phyloP scores from a whole-genome alignment of 1,284 basidiomycete genomes.

The Microbotryum lychnidis-dioicae region DNA sequence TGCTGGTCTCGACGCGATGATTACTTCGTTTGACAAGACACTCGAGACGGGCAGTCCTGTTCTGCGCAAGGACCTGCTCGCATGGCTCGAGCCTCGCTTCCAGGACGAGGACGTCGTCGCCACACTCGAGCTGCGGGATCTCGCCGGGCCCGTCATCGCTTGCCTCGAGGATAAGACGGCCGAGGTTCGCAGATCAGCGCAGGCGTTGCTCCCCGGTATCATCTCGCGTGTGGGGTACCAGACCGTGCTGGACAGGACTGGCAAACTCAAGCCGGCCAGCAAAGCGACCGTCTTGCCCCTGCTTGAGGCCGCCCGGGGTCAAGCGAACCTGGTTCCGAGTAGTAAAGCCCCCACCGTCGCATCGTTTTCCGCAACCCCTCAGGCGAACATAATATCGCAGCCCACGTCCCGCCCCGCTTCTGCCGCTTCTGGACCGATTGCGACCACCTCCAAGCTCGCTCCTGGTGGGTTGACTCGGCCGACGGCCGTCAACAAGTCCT shows the following conservation, averaged over 20 bases:
- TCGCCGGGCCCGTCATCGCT: constrained; percentile 62
- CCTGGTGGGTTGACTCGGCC: constrained; percentile 14
- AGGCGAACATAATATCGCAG: not conserved
- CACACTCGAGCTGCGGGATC: constrained; percentile 62
- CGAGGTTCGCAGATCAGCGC: constrained; percentile 87
- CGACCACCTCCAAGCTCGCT: constrained; percentile 47
- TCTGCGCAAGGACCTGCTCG: constrained; percentile 72
- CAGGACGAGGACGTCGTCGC: constrained; percentile 50
- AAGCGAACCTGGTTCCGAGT: constrained; percentile 12
- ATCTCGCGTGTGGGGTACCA: constrained; percentile 74
- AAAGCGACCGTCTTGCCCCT: constrained; percentile 74
- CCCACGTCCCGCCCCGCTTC: constrained; percentile 1
- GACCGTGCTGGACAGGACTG: constrained; percentile 76
- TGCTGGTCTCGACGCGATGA: constrained; percentile 73
- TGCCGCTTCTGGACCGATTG: constrained; percentile 28
- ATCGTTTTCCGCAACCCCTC: not conserved
- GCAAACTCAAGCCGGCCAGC: constrained; percentile 83
- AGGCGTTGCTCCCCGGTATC: constrained; percentile 68
- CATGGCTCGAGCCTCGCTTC: constrained; percentile 77
- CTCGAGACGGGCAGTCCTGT: constrained; percentile 83
- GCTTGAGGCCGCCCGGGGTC: constrained; percentile 56
- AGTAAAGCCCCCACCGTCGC: no score
- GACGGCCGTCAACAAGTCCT: constrained; percentile 6
- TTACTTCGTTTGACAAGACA: constrained; percentile 64
- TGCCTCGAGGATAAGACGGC: constrained; percentile 85